Conservation (phyloP, 108 stramenopile genomes). For the Stephanodiscus triporus region DNA sequence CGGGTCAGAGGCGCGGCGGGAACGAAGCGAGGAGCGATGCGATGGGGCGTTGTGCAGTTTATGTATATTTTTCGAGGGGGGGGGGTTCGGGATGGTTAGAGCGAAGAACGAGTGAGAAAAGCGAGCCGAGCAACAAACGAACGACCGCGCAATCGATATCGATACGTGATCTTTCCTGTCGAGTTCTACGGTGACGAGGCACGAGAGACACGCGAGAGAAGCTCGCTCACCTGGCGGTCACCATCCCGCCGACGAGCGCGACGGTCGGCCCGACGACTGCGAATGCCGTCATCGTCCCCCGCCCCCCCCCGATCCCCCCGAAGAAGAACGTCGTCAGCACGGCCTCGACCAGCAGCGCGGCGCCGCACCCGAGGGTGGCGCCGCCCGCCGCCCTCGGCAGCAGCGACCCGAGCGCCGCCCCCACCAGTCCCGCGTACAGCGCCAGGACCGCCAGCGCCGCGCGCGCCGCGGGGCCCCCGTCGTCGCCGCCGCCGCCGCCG, state of each 20-base stretch:
- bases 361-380: constrained; percentile 53
- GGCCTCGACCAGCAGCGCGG: constrained; percentile 45
- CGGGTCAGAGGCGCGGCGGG: too few relatives aligned
- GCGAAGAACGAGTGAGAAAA: too few relatives aligned
- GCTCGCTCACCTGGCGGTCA: constrained; percentile 30
- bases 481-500: background rate
- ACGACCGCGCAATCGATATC: too few relatives aligned
- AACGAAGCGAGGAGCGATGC: too few relatives aligned
- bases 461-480: background rate
- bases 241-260: constrained; percentile 20
- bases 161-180: too few relatives aligned
- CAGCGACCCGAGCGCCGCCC: constrained; percentile 66
- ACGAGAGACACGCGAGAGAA: too few relatives aligned
- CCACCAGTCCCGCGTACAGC: constrained; percentile 57
- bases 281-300: constrained; percentile 5
- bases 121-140: too few relatives aligned
- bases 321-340: too few relatives aligned
- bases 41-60: too few relatives aligned
- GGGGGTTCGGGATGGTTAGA: too few relatives aligned
- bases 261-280: background rate
- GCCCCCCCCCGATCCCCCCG: background rate
- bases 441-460: constrained; percentile 32
- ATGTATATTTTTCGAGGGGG: too few relatives aligned
- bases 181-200: too few relatives aligned
- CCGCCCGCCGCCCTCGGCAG: constrained; percentile 66